These are phyloP conservation scores for Ophioceras dolichostomum DNA, from an alignment of 2,329 filamentous ascomycete genomes.

Conservation along the genomic window DNA sequence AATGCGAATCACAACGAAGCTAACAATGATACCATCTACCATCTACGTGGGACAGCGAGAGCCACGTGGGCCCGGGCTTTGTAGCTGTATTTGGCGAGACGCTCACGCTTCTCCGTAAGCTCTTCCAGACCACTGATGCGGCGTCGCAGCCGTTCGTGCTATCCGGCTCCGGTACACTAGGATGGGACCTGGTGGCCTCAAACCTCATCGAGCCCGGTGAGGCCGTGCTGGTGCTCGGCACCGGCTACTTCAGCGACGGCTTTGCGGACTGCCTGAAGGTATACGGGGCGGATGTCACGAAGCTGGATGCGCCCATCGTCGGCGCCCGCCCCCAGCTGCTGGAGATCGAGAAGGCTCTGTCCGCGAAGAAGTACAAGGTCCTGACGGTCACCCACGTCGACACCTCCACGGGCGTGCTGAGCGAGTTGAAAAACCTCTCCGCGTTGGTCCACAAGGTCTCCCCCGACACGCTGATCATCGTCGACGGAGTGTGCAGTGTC, in stretches of 20 bases:
- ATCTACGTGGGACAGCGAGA: conserved; percentile 52
- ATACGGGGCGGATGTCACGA: conserved; percentile 82
- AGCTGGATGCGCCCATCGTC: conserved; percentile 80
- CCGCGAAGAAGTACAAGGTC: conserved; percentile 86
- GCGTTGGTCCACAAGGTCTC: conserved; percentile 77
- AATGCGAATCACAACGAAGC: not conserved
- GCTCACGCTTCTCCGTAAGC: conserved; percentile 74
- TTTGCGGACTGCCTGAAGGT: conserved; percentile 87
- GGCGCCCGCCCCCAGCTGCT: conserved; percentile 76
- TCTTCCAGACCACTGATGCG: conserved; percentile 82
- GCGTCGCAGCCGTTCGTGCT: conserved; percentile 84
- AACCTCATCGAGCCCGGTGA: conserved; percentile 87
- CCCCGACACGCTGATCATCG: conserved; percentile 80
- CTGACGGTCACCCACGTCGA: conserved; percentile 95
- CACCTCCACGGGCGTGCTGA: conserved; percentile 91
- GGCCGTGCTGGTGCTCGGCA: conserved; percentile 84
- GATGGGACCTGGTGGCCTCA: conserved; percentile 92
- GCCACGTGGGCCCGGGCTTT: conserved; percentile 82
- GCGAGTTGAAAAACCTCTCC: conserved; percentile 74
- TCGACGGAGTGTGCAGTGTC: conserved; percentile 95
- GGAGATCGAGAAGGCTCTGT: conserved; percentile 79
- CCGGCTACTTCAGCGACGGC: conserved; percentile 92
- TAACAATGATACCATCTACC: not conserved
- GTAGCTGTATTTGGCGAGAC: conserved; percentile 87
- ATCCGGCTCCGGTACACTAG: conserved; percentile 87